phyloP scores from a whole-genome alignment of 768 basidiomycete species.

The Fistulinella prunicolor region DNA sequence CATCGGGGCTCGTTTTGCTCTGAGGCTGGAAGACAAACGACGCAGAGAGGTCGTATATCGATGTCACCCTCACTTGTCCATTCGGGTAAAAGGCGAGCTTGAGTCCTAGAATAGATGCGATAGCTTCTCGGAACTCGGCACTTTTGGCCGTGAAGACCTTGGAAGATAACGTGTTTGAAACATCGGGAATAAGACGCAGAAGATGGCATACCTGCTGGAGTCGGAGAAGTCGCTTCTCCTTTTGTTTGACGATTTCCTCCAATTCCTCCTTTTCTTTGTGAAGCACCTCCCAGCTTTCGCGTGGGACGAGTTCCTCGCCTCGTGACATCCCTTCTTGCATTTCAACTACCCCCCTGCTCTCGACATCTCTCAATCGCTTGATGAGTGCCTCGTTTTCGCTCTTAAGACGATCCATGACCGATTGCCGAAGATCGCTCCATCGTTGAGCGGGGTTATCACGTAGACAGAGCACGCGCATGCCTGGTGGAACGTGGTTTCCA shows the following conservation, averaged over 20 bases:
- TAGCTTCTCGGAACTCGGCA: constrained; percentile 88
- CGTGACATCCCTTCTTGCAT: constrained; percentile 14
- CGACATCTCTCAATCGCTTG: constrained; percentile 59
- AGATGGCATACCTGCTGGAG: constrained; percentile 64
- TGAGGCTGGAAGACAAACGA: constrained; percentile 83
- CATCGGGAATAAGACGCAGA: background rate
- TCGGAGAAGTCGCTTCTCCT: constrained; percentile 76
- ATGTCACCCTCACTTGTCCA: constrained; percentile 86
- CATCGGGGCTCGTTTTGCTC: constrained; percentile 35
- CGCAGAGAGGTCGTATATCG: constrained; percentile 83
- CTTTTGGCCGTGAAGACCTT: constrained; percentile 84
- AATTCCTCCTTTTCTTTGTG: constrained; percentile 67
- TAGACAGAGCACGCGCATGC: constrained; percentile 64
- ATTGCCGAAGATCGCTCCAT: constrained; percentile 75
- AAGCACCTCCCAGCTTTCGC: constrained; percentile 76
- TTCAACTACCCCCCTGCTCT: constrained; percentile 36
- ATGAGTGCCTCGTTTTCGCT: constrained; percentile 84
- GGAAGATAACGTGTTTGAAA: too few species aligned
- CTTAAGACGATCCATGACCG: constrained; percentile 70
- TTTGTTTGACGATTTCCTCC: constrained; percentile 62
- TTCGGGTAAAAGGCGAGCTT: constrained; percentile 91
- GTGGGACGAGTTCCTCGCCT: constrained; percentile 52
- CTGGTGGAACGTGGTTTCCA: constrained; percentile 72
- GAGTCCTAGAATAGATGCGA: constrained; percentile 85
- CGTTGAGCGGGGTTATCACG: constrained; percentile 79